A percentile compares a stretch with the other conserved stretches of the same genome.
Evolutionary conservation across 2,329 filamentous ascomycete genomes (phyloP).

Genomic region (Claviceps maximensis): DNA sequence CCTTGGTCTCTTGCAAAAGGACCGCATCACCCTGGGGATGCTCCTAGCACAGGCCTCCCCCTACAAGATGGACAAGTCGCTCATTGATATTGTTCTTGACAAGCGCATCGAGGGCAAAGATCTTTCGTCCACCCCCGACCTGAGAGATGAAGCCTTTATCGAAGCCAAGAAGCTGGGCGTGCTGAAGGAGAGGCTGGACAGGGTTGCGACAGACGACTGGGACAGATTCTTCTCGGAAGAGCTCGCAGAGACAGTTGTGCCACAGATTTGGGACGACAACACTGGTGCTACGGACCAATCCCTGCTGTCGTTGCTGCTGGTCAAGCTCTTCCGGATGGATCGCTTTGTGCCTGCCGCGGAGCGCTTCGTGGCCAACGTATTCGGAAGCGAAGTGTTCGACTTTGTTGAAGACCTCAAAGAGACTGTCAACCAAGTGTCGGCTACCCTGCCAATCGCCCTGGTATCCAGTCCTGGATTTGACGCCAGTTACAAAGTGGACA

Average conservation of each 20-base stretch:
- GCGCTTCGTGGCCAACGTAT: slow-evolving; percentile 75
- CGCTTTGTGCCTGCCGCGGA: slow-evolving; percentile 88
- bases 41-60: slow-evolving; percentile 92
- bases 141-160: slow-evolving; percentile 54
- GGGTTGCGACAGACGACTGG: slow-evolving; percentile 54
- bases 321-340: slow-evolving; percentile 93
- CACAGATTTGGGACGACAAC: slow-evolving; percentile 55
- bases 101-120: slow-evolving; percentile 63
- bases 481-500: slow-evolving; percentile 97
- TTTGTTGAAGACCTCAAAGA: slow-evolving; percentile 73
- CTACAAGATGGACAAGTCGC: slow-evolving; percentile 81
- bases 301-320: slow-evolving; percentile 69
- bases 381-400: slow-evolving; percentile 72
- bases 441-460: slow-evolving; percentile 75
- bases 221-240: slow-evolving; percentile 74
- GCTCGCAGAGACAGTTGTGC: slow-evolving; percentile 72
- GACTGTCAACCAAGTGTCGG: slow-evolving; percentile 71
- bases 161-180: slow-evolving; percentile 55
- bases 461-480: slow-evolving; percentile 95
- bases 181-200: slow-evolving; percentile 60
- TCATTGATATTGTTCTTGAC: slow-evolving; percentile 81
- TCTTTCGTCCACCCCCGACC: slow-evolving; percentile 54
- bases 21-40: slow-evolving; percentile 87
- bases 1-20: slow-evolving; percentile 80
- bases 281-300: slow-evolving; percentile 58